Conservation (phyloP, 129 eudicot genomes). For the Heracleum sosnowskyi region DNA sequence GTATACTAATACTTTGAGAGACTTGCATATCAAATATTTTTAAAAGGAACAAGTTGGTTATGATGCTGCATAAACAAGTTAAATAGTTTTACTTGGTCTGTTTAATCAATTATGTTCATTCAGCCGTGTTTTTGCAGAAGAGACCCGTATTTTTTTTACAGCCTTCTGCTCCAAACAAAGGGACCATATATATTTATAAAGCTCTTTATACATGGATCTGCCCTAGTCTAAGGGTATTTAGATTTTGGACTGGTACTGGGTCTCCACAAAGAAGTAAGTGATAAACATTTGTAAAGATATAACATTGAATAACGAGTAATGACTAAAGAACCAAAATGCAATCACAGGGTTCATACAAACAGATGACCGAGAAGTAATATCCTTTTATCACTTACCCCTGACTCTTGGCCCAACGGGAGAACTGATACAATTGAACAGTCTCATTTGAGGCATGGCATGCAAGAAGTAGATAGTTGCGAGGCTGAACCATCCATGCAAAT, state of each 20-base stretch:
- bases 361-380: not conserved
- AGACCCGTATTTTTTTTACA: not conserved
- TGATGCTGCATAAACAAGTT: not conserved
- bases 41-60: not conserved
- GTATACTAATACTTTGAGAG: not conserved
- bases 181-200: not conserved
- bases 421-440: conserved; percentile 73
- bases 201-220: not conserved
- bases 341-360: not conserved
- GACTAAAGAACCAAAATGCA: not conserved
- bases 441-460: conserved; percentile 90
- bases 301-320: not conserved
- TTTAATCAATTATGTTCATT: not conserved
- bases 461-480: conserved; percentile 83
- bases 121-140: not conserved
- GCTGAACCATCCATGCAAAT: conserved; percentile 98
- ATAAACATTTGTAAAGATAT: not conserved
- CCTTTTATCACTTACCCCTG: conserved; percentile 48
- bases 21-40: not conserved
- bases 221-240: not conserved
- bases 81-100: not conserved
- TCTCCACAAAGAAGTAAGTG: not conserved
- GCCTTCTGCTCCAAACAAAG: not conserved
- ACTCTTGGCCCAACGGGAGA: conserved; percentile 87
- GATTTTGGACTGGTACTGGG: not conserved